phyloP scores from a whole-genome alignment of 2,329 filamentous ascomycete species.

The Botrytis cinerea region DNA sequence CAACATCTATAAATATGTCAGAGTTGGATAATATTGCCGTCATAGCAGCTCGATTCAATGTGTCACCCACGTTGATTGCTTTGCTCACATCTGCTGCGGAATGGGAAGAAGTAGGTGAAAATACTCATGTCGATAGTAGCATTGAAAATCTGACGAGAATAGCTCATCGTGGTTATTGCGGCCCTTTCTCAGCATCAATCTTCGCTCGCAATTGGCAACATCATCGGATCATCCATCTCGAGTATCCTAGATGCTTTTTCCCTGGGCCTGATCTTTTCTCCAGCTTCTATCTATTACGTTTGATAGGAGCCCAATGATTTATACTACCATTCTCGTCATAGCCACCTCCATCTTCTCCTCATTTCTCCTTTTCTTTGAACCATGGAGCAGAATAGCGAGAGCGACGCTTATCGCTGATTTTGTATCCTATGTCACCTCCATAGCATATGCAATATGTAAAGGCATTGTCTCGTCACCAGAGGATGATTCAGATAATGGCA shows the following conservation, averaged over 20 bases:
- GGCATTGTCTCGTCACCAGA: conserved; percentile 48
- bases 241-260: conserved; percentile 59
- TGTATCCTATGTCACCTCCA: conserved; percentile 47
- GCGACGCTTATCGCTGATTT: conserved; percentile 48
- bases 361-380: conserved; percentile 39
- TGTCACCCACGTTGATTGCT: conserved; percentile 52
- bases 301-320: conserved; percentile 52
- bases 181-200: conserved; percentile 49
- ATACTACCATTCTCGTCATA: conserved; percentile 47
- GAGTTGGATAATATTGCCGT: conserved; percentile 40
- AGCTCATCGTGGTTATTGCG: conserved; percentile 53
- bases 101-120: conserved; percentile 53
- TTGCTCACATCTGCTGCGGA: conserved; percentile 56
- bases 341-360: conserved; percentile 47
- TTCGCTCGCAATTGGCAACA: conserved; percentile 55
- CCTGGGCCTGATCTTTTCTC: conserved; percentile 51
- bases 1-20: conserved; percentile 20
- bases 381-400: conserved; percentile 44
- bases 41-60: conserved; percentile 47
- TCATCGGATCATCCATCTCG: conserved; percentile 56
- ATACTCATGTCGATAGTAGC: not conserved
- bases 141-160: conserved; percentile 14
- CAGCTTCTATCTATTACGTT: conserved; percentile 43
- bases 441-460: conserved; percentile 49
- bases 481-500: conserved; percentile 46